Evolutionary conservation across 495 filamentous ascomycete genomes (phyloP).

Genomic region (Penicillium canariense): DNA sequence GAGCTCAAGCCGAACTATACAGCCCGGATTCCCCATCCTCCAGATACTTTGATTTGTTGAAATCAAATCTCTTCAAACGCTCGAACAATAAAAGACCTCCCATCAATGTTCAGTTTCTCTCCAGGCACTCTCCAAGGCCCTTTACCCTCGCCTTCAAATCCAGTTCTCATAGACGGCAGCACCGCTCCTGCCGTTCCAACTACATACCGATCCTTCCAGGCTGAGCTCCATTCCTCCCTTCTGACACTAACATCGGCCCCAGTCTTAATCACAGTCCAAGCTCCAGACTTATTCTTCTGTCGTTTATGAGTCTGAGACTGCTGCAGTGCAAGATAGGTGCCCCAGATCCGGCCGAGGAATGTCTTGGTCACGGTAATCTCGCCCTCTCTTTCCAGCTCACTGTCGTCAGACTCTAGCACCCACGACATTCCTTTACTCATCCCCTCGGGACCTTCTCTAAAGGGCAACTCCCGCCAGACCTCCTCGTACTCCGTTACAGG

Average conservation of each 20-base stretch:
- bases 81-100: constrained; percentile 34
- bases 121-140: constrained; percentile 20
- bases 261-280: constrained; percentile 22
- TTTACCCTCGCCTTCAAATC: constrained; percentile 19
- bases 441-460: constrained; percentile 26
- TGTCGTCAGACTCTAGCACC: constrained; percentile 35
- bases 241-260: constrained; percentile 36
- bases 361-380: constrained; percentile 30
- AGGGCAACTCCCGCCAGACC: constrained; percentile 38
- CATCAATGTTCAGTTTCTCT: constrained; percentile 25
- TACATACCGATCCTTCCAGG: constrained; percentile 32
- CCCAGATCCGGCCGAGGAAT: constrained; percentile 39
- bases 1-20: no score
- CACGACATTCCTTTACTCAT: constrained; percentile 28
- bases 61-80: constrained; percentile 34
- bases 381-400: constrained; percentile 16
- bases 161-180: constrained; percentile 28
- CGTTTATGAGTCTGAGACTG: constrained; percentile 28
- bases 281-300: constrained; percentile 13
- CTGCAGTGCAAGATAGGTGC: constrained; percentile 36
- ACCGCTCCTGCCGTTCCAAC: constrained; percentile 18
- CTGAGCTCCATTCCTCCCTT: constrained; percentile 35
- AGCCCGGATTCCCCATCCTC: no score
- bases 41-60: no score
- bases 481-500: constrained; percentile 39